These are phyloP conservation scores for Candida pini DNA, from an alignment of 805 yeast species.

Conservation along the genomic window DNA sequence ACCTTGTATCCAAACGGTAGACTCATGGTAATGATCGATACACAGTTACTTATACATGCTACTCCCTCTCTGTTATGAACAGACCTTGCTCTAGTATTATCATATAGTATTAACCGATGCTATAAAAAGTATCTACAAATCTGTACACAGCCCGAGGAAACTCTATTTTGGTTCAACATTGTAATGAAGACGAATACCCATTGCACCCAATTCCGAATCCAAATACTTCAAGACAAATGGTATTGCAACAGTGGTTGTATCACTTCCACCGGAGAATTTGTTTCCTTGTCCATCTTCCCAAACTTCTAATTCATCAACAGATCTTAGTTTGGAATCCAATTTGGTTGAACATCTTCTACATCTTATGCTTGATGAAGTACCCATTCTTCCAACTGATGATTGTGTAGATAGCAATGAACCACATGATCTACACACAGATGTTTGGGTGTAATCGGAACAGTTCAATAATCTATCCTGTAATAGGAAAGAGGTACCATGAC, in stretches of 20 bases:
- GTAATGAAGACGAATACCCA: conserved; percentile 93
- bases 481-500: conserved; percentile 95
- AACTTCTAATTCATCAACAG: conserved; percentile 62
- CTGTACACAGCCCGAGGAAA: no score
- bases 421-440: conserved; percentile 85
- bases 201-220: conserved; percentile 93
- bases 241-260: conserved; percentile 93
- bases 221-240: conserved; percentile 94
- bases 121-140: no score
- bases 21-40: no score
- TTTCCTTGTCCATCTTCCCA: conserved; percentile 99
- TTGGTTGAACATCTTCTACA: conserved; percentile 88
- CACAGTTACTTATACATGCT: no score
- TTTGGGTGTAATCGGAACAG: conserved; percentile 92
- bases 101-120: no score
- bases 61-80: no score
- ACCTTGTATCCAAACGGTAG: conserved; percentile 67
- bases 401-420: conserved; percentile 90
- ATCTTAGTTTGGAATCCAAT: conserved; percentile 51
- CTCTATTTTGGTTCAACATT: conserved; percentile 64
- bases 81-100: no score
- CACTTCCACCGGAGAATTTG: conserved; percentile 83
- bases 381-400: conserved; percentile 85
- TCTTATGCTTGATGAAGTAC: conserved; percentile 67
- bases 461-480: conserved; percentile 92